Base-by-base conservation (phyloP, 2,329 filamentous ascomycete genomes). In the Tolypocladium tropicale region DNA sequence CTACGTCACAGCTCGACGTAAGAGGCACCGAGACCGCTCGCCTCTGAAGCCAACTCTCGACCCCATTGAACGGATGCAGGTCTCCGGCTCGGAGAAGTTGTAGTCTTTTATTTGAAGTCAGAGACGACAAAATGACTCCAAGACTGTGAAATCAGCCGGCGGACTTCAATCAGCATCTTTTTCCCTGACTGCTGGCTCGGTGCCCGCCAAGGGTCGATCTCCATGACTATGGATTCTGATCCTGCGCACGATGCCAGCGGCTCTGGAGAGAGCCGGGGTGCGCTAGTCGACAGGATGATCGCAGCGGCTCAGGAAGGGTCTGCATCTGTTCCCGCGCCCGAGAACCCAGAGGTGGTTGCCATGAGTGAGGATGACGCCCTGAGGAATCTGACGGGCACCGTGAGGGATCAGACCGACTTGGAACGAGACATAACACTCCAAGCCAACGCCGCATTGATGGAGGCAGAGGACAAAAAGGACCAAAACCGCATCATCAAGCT, bases 371-470 rank as follows among this genome's bases (percentile, higher is more conserved):
- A 80, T 46, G 76, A 78, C 53, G 79, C 81, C 23, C 73, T 91
- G 32, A 76, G 78, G 56, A 80, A 80, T 48, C 73, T 91, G 43
- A 84, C 86, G 5, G 81, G 84, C 53, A 79, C 85, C 57, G 83
- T 94, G 25, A 84, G 90, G 56, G 85, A 96, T 64, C 93, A 97
- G 69, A 86, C 92, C 73, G 92, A 96, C 57, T 75, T 97, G 23
- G 93, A 96, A 70, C 82, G 90, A 59, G 91, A 96, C 65, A 95
- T 97, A 60, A 81, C 81, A 1, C 68, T 78, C 18, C 79, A 86
- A 61, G 84, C 83, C 4, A 84, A 79, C 55, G 73, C 78, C 21
- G 80, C 78, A 0, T 69, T 86, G 55, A 79, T 80, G 49, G 82
- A 85, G 55, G 78, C 78, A 43, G 84, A 87, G 59, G 82, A 86